phyloP scores from a whole-genome alignment of 2,329 filamentous ascomycete species.

The Pseudohalonectria lignicola region DNA sequence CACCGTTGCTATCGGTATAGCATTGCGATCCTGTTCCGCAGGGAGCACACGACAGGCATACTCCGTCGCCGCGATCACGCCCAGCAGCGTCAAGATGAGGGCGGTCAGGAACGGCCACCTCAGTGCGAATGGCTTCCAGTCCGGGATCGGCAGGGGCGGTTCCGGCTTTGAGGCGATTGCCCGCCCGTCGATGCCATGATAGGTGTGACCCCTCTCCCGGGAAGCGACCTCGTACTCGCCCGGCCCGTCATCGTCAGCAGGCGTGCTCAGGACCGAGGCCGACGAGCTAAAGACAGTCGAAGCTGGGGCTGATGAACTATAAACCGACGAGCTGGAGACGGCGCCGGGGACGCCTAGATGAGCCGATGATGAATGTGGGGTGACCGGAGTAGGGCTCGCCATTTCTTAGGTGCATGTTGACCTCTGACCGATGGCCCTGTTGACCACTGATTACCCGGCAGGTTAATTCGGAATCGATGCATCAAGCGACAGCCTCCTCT shows the following conservation, averaged over 20 bases:
- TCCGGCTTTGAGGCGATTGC: neutral
- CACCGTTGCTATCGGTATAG: no score
- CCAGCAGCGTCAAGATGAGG: constrained; percentile 29
- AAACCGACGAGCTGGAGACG: no score
- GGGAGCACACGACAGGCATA: neutral
- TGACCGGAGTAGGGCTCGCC: no score
- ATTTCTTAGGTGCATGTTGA: no score
- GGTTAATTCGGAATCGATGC: no score
- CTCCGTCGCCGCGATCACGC: constrained; percentile 23
- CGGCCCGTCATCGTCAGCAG: neutral
- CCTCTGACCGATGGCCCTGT: no score
- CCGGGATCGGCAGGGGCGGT: neutral
- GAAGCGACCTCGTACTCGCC: constrained; percentile 1
- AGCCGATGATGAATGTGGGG: no score
- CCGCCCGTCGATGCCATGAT: constrained; percentile 2
- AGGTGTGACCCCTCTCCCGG: neutral
- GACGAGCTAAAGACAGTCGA: neutral
- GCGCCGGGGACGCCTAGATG: no score
- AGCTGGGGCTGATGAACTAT: no score
- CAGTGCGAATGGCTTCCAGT: constrained; percentile 3
- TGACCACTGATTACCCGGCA: no score
- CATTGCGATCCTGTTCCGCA: neutral
- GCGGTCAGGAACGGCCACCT: constrained; percentile 33
- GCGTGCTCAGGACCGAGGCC: neutral
- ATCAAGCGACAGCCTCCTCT: no score